These are phyloP conservation scores for Metschnikowia orientalis DNA, from an alignment of 805 yeast genomes.

Conservation along the genomic window DNA sequence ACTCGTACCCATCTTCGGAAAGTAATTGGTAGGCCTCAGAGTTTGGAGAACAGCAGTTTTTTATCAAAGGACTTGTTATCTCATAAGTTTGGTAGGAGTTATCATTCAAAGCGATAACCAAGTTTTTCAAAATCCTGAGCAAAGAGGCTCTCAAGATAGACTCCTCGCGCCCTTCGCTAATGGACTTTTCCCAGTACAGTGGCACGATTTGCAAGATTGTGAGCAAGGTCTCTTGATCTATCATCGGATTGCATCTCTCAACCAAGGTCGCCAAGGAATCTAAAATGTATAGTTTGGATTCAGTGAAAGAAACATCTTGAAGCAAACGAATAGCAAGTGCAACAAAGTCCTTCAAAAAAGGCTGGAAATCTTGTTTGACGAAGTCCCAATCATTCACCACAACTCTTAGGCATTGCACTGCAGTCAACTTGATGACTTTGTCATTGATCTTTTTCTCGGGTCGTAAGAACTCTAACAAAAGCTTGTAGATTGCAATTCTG, in stretches of 20 bases:
- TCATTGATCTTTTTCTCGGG: conserved; percentile 51
- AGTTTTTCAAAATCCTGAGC: conserved; percentile 52
- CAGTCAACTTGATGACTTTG: conserved; percentile 73
- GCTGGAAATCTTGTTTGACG: conserved; percentile 59
- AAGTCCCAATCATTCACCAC: conserved; percentile 87
- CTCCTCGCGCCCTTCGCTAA: conserved; percentile 33
- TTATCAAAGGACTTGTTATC: conserved; percentile 62
- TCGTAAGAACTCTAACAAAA: conserved; percentile 49
- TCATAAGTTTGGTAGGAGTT: conserved; percentile 46
- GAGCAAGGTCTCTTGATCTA: conserved; percentile 47
- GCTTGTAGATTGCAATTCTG: conserved; percentile 53
- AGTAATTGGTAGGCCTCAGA: conserved; percentile 47
- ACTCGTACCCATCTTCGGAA: conserved; percentile 81
- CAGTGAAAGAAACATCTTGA: conserved; percentile 53
- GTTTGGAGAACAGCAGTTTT: conserved; percentile 53
- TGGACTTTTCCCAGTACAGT: conserved; percentile 64
- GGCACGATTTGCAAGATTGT: conserved; percentile 60
- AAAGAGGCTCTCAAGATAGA: conserved; percentile 37
- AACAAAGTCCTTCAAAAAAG: conserved; percentile 55
- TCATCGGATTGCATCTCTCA: conserved; percentile 60
- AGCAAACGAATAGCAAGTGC: conserved; percentile 47
- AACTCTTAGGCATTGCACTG: conserved; percentile 62
- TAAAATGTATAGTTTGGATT: conserved; percentile 70
- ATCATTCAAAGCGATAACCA: conserved; percentile 52
- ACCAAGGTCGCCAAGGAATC: conserved; percentile 62